Percentiles rank a stretch among this genome's conserved stretches.
These are phyloP conservation scores for Hygrophorus pudorinus DNA, from an alignment of 768 basidiomycete species.

Conservation along the genomic window DNA sequence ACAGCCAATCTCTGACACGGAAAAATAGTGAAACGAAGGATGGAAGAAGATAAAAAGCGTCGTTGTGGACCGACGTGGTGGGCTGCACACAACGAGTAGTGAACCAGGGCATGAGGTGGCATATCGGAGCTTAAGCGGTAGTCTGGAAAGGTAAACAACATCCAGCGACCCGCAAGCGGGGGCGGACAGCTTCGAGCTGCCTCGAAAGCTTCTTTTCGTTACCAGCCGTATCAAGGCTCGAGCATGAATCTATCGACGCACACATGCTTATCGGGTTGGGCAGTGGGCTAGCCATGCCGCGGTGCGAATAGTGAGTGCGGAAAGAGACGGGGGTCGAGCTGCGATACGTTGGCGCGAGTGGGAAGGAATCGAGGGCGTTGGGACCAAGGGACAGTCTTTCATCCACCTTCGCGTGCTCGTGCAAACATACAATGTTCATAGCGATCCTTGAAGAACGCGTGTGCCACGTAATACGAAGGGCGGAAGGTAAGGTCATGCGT, in stretches of 20 bases:
- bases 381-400: conserved; percentile 15
- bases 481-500: conserved; percentile 13
- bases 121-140: conserved; percentile 16
- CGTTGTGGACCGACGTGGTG: conserved; percentile 4
- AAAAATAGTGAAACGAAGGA: background rate
- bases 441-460: conserved; percentile 13
- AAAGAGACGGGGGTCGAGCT: conserved; percentile 14
- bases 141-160: conserved; percentile 8
- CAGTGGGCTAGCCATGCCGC: conserved; percentile 28
- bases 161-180: background rate
- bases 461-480: conserved; percentile 15
- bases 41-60: background rate
- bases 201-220: conserved; percentile 10
- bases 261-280: conserved; percentile 14
- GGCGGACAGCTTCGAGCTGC: conserved; percentile 23
- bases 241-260: conserved; percentile 12
- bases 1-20: conserved; percentile 19
- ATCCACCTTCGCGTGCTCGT: conserved; percentile 16
- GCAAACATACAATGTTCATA: conserved; percentile 27
- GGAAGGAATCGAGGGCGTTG: conserved; percentile 9
- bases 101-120: conserved; percentile 17
- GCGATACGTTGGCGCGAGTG: conserved; percentile 9
- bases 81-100: conserved; percentile 6
- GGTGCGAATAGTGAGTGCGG: conserved; percentile 14
- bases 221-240: conserved; percentile 9